A percentile compares a stretch with the other conserved stretches of the same genome.
phyloP scores from a whole-genome alignment of 2,329 filamentous ascomycete species.

The Epichloe typhina region DNA sequence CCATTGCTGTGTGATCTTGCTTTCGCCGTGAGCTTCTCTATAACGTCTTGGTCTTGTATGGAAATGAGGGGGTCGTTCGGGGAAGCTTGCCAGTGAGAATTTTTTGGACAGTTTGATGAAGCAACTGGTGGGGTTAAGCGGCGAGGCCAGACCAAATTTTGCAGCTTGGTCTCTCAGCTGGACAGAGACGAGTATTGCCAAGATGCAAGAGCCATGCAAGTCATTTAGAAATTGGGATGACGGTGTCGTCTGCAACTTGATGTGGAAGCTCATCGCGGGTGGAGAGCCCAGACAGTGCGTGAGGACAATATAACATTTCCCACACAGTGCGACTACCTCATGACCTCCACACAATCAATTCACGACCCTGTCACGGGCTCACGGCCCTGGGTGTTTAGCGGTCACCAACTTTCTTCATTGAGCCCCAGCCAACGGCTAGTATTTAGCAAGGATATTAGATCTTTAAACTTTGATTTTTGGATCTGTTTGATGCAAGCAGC shows the following conservation, averaged over 20 bases:
- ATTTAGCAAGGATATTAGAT: conserved; percentile 1
- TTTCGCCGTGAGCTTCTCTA: background rate
- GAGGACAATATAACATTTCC: accelerated
- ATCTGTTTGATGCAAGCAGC: conserved; percentile 18
- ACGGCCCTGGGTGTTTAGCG: no score
- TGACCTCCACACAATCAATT: no score
- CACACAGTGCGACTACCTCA: background rate
- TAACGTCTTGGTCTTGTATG: no score
- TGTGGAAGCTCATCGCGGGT: background rate
- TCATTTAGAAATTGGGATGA: background rate
- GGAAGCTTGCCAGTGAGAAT: background rate
- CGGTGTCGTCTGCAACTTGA: background rate
- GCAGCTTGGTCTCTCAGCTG: background rate
- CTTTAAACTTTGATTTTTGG: background rate
- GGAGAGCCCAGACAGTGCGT: background rate
- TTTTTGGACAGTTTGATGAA: background rate
- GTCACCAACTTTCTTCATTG: background rate
- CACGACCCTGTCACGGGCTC: no score
- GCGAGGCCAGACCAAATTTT: background rate
- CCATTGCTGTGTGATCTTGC: background rate
- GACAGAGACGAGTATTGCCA: background rate
- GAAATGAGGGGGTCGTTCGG: background rate
- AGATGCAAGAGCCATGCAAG: no score
- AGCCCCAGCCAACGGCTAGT: background rate
- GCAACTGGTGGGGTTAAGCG: background rate